These are phyloP conservation scores for Fusarium armeniacum DNA, from an alignment of 2,329 filamentous ascomycete species.

Conservation along the genomic window DNA sequence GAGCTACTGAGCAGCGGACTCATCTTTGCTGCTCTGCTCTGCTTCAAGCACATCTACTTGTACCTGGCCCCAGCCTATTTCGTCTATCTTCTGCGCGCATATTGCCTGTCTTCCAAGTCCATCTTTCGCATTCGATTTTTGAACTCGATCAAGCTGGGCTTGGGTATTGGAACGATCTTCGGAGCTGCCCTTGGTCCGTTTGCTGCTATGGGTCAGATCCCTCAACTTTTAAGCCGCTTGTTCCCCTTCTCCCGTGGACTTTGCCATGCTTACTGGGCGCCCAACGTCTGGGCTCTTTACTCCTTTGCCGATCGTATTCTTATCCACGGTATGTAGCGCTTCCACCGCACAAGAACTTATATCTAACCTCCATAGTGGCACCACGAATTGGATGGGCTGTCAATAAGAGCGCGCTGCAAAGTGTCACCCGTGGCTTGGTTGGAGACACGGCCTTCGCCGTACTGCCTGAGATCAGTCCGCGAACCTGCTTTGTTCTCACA, in stretches of 20 bases:
- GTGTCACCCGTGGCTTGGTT: slow-evolving; percentile 91
- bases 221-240: slow-evolving; percentile 84
- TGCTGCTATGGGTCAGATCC: slow-evolving; percentile 81
- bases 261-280: slow-evolving; percentile 98
- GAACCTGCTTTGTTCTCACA: slow-evolving; percentile 85
- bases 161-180: slow-evolving; percentile 78
- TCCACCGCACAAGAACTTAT: background rate
- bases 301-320: slow-evolving; percentile 88
- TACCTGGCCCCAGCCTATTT: slow-evolving; percentile 98
- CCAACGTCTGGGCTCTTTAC: slow-evolving; percentile 97
- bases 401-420: slow-evolving; percentile 81
- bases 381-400: slow-evolving; percentile 83
- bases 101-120: slow-evolving; percentile 85
- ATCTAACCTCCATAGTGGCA: slow-evolving; percentile 70
- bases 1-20: slow-evolving; percentile 84
- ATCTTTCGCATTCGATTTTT: slow-evolving; percentile 80
- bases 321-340: slow-evolving; percentile 76
- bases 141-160: slow-evolving; percentile 87
- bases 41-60: slow-evolving; percentile 98
- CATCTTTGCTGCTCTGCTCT: slow-evolving; percentile 86
- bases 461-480: slow-evolving; percentile 85
- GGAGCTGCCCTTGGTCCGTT: slow-evolving; percentile 92
- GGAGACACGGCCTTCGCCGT: slow-evolving; percentile 96
- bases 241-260: slow-evolving; percentile 95
- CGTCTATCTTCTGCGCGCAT: slow-evolving; percentile 88